Evolutionary conservation across 805 yeast genomes (phyloP), one percentile per base, ranked within the genome.

Genomic region (Pichia nanzhaoensis): DNA sequence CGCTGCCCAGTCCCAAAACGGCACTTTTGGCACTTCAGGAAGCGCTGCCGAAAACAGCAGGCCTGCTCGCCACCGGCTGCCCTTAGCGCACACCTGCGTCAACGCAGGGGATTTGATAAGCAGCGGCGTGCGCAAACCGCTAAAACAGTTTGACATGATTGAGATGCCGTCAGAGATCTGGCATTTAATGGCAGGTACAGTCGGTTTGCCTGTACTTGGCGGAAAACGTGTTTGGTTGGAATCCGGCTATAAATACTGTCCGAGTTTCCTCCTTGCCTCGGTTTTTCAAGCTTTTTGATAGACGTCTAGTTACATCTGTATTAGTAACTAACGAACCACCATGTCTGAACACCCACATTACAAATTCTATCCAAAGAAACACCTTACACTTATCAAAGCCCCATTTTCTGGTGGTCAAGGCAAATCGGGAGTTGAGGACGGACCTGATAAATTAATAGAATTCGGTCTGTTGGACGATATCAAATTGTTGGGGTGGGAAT

Each of bases 361-460:
- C 70, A 77, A 78, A 49, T 79, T 69, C 59, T 75, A 74, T 57
- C 71, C 76, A 40, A 59, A 69, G 40, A 78, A 71, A 55, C 69
- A 75, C 42, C 76, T 80, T 32, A 75, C 88, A n/a, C 69, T 91
- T 44, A 77, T 93, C 49, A 71, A 82, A 17, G 97, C 96, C 0
- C 98, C 98, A 42, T 93, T 91, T 66, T 78, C 89, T 32, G 98
- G 97, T 20, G 99, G 99, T 50, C 99, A 91, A 65, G 90, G 88
- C 34, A 86, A 87, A 59, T 75, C 80, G 20, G 99, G 99, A 51
- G 97, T 91, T 34, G 99, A 91, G 59, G 74, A 78, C 41, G 99
- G 97, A 31, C 98, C 99, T n/a, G 75, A 80, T 48, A 83, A 78
- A 63, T 69, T 91, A 52, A 63, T 89, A 39, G 74, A 82, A 50